Evolutionary conservation across 2,329 filamentous ascomycete species (phyloP).

Genomic region (Pseudocercospora vitis): DNA sequence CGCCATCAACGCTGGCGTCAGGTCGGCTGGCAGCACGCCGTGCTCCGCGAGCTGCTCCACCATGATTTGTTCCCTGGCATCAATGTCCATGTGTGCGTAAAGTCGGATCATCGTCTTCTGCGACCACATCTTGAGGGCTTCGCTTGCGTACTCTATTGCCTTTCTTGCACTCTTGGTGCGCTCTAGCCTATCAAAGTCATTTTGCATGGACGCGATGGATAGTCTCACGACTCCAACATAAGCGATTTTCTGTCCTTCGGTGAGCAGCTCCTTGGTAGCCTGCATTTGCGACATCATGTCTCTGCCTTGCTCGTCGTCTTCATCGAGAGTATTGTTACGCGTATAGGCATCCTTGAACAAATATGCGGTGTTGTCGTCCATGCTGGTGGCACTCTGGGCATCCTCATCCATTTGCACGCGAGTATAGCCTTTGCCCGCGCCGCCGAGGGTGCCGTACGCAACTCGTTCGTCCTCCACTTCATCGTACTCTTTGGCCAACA

Average conservation of each 20-base stretch:
- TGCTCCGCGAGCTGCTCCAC: conserved; percentile 95
- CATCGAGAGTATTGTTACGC: conserved; percentile 56
- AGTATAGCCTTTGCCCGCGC: conserved; percentile 93
- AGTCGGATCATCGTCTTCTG: conserved; percentile 97
- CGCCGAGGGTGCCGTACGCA: conserved; percentile 75
- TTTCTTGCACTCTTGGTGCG: conserved; percentile 70
- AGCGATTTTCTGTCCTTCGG: conserved; percentile 91
- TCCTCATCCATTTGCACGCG: conserved; percentile 94
- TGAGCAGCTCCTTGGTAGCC: conserved; percentile 91
- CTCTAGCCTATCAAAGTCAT: conserved; percentile 64
- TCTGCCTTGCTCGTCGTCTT: conserved; percentile 72
- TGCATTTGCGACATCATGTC: conserved; percentile 89
- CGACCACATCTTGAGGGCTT: conserved; percentile 90
- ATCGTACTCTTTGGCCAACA: conserved; percentile 77
- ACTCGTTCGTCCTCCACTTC: conserved; percentile 68
- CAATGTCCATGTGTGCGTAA: conserved; percentile 96
- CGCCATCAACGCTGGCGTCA: conserved; percentile 83
- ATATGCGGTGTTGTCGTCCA: conserved; percentile 97
- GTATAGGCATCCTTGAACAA: conserved; percentile 74
- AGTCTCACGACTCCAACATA: conserved; percentile 90
- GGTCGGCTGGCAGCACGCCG: conserved; percentile 78
- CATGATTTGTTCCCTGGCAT: conserved; percentile 89
- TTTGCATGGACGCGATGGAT: conserved; percentile 74
- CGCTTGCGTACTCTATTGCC: conserved; percentile 65
- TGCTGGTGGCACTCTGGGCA: conserved; percentile 85